phyloP scores from a whole-genome alignment of 2,329 filamentous ascomycete genomes.

The Periglandula ipomoeae region DNA sequence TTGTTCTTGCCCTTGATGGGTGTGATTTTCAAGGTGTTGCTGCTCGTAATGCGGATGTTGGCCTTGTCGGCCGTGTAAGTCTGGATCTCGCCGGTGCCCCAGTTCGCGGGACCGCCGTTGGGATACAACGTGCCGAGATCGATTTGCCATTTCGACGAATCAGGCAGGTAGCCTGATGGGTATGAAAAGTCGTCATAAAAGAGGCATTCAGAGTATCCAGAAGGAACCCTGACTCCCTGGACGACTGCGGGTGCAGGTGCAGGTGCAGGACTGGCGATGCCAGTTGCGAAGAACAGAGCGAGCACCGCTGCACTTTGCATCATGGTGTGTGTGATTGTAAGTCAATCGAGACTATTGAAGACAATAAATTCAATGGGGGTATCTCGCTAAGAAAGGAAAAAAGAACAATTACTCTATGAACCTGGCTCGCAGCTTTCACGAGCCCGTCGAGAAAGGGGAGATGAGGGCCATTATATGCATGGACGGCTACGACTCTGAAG shows the following conservation, averaged over 20 bases:
- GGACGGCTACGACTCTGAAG: too few relatives aligned
- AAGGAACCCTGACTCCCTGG: not conserved
- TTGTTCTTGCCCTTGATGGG: constrained; percentile 17
- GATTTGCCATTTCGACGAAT: constrained; percentile 31
- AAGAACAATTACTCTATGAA: too few relatives aligned
- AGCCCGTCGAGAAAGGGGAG: too few relatives aligned
- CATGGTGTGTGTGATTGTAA: not conserved
- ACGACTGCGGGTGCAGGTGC: not conserved
- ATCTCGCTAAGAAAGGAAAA: too few relatives aligned
- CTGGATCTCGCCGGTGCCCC: constrained; percentile 41
- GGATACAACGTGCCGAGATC: constrained; percentile 37
- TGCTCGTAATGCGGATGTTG: constrained; percentile 31
- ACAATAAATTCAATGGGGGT: too few relatives aligned
- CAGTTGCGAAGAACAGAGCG: not conserved
- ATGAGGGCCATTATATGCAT: too few relatives aligned
- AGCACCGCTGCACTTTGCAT: not conserved
- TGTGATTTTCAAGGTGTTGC: constrained; percentile 28
- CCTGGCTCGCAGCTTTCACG: too few relatives aligned
- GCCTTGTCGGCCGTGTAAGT: constrained; percentile 30
- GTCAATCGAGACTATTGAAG: too few relatives aligned
- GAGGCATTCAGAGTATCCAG: constrained; percentile 14
- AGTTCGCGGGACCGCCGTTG: constrained; percentile 30
- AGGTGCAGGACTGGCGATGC: not conserved
- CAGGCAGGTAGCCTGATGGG: constrained; percentile 17
- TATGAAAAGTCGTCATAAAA: constrained; percentile 21